Conservation (phyloP, 805 yeast species). For the Schwanniomyces yamadae region DNA sequence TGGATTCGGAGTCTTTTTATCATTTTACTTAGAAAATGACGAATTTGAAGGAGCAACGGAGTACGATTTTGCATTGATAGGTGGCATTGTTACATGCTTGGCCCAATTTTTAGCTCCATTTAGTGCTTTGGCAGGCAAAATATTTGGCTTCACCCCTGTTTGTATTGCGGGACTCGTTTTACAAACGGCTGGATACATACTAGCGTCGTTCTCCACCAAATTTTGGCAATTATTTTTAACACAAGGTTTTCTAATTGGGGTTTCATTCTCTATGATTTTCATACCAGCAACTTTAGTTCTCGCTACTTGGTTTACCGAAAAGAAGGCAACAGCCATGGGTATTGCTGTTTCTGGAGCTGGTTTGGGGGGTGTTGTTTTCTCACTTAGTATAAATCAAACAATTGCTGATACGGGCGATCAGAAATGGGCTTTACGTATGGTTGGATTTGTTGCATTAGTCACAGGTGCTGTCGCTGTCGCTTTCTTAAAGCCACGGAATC, state of each 20-base stretch:
- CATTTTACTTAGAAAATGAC: constrained; percentile 40
- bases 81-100: constrained; percentile 47
- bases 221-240: constrained; percentile 53
- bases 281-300: constrained; percentile 44
- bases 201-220: constrained; percentile 51
- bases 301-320: constrained; percentile 49
- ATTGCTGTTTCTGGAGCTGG: constrained; percentile 50
- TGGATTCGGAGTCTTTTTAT: constrained; percentile 57
- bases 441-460: constrained; percentile 32
- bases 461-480: constrained; percentile 36
- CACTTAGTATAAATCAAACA: constrained; percentile 41
- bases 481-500: constrained; percentile 47
- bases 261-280: constrained; percentile 45
- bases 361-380: constrained; percentile 51
- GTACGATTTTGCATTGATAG: constrained; percentile 51
- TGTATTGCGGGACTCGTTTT: constrained; percentile 46
- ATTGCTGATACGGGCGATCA: constrained; percentile 41
- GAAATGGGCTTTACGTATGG: constrained; percentile 44
- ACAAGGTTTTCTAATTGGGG: constrained; percentile 51
- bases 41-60: constrained; percentile 44
- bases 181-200: constrained; percentile 43
- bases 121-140: constrained; percentile 44
- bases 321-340: constrained; percentile 48
- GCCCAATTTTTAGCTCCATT: constrained; percentile 61
- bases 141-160: constrained; percentile 50